Percentiles rank a stretch among this genome's conserved stretches.
phyloP scores from a whole-genome alignment of 345 rosid genomes.

The Trapa bicornis region DNA sequence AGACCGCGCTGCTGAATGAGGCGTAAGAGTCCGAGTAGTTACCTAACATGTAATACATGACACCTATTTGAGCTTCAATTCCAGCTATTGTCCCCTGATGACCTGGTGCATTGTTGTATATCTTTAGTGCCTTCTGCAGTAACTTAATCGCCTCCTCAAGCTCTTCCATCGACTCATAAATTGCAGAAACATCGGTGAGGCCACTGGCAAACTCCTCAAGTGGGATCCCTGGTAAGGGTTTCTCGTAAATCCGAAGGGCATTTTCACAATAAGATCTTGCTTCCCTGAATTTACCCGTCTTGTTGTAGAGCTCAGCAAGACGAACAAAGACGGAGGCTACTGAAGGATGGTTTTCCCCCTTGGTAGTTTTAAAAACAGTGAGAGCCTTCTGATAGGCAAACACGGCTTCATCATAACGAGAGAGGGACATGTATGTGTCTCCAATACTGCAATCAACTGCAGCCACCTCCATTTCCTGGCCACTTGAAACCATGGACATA shows the following conservation, averaged over 20 bases:
- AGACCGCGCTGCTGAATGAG: conserved; percentile 44
- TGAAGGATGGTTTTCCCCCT: conserved; percentile 82
- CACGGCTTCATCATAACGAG: conserved; percentile 72
- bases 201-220: conserved; percentile 83
- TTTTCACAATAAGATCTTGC: conserved; percentile 78
- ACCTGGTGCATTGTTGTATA: conserved; percentile 55
- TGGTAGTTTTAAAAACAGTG: conserved; percentile 53
- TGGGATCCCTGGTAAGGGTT: conserved; percentile 41
- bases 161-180: conserved; percentile 83
- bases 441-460: conserved; percentile 86
- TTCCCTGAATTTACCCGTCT: conserved; percentile 67
- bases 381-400: conserved; percentile 86
- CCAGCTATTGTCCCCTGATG: conserved; percentile 71
- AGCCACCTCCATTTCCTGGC: conserved; percentile 77
- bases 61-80: conserved; percentile 93
- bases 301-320: conserved; percentile 73
- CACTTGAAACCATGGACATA: conserved; percentile 75
- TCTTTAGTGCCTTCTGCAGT: conserved; percentile 64
- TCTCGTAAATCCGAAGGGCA: conserved; percentile 72
- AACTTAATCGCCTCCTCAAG: conserved; percentile 57
- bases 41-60: conserved; percentile 75
- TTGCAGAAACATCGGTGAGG: conserved; percentile 65
- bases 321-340: conserved; percentile 77
- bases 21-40: conserved; percentile 63
- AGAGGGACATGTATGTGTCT: conserved; percentile 72